Evolutionary conservation across 2,329 filamentous ascomycete genomes (phyloP).

Genomic region (Diplocarpon mali): DNA sequence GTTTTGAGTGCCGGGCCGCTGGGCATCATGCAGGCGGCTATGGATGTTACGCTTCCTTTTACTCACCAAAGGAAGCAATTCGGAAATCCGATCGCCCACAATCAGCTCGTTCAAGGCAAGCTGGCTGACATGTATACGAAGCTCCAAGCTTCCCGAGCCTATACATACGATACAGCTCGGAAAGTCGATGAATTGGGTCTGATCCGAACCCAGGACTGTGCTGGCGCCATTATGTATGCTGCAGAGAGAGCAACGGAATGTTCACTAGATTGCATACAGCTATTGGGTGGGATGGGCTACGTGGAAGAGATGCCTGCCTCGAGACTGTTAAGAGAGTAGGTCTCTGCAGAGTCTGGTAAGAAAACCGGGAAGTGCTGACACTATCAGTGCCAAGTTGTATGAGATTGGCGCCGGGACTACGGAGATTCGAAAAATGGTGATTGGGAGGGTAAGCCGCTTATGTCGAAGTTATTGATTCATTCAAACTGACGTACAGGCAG

Average conservation of each 20-base stretch:
- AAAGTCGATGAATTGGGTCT: conserved; percentile 64
- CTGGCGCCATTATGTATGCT: conserved; percentile 85
- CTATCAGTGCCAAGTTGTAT: conserved; percentile 61
- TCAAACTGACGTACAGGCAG: conserved; percentile 7
- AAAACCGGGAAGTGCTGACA: conserved; percentile 23
- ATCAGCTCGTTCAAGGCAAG: conserved; percentile 87
- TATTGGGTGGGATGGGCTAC: conserved; percentile 92
- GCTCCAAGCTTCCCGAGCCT: conserved; percentile 69
- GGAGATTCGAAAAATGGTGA: conserved; percentile 88
- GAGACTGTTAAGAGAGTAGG: conserved; percentile 57
- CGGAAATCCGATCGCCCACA: conserved; percentile 72
- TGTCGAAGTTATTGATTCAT: too few relatives aligned
- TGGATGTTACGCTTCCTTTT: conserved; percentile 82
- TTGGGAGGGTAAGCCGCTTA: conserved; percentile 41
- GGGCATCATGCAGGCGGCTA: conserved; percentile 84
- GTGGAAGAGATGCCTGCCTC: conserved; percentile 91
- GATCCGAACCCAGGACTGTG: conserved; percentile 83
- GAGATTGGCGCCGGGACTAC: conserved; percentile 96
- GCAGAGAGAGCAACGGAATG: conserved; percentile 84
- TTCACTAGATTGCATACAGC: conserved; percentile 77
- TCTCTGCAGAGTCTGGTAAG: background rate
- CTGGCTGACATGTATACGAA: conserved; percentile 98
- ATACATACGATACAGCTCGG: conserved; percentile 75
- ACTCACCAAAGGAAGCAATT: conserved; percentile 87
- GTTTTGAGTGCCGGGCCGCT: conserved; percentile 85